Evolutionary conservation across 1,139 yeast genomes (phyloP), one percentile per base, ranked within the genome.

Genomic region (Yamadazyma sp.): DNA sequence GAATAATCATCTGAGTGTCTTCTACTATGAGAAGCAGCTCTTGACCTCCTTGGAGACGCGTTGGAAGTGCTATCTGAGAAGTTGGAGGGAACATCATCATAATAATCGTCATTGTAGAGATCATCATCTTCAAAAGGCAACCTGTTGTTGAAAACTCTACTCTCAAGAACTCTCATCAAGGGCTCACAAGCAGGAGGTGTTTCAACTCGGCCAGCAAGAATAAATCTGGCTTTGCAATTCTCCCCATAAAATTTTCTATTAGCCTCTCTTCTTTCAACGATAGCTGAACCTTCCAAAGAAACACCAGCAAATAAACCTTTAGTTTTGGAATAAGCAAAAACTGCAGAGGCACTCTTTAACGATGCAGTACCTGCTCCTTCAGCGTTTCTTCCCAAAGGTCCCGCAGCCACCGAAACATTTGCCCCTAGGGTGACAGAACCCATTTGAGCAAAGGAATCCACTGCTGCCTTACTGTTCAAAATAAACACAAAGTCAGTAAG

Each of bases 301-400:
- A 92, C 94, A 54, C 98, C 98, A 1, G 98, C 98, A 67, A 88
- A 92, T 39, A 92, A 73, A 44, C 98, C 98, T 61, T 94, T 92
- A 2, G 97, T 90, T 63, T 92, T 92, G 12, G 97, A 88, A 63
- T 92, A 92, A 1, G 97, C 72, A 59, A 90, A 92, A 13, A 92
- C 83, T 4, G 98, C 96, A 3, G 97, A 86, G 6, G 90, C 95
- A 43, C 85, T 75, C 53, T 84, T 84, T 42, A 88, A 66, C 2
- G 97, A 87, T 0, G 97, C 98, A 27, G 95, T 80, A 16, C 97
- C 98, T 11, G 95, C 96, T 29, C 96, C 97, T 62, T 92, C 98
- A 3, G 97, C 98, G 54, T 88, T 90, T 67, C 98, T 80, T 42
- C 98, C 98, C 49, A 92, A 67, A 0, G 98, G 98, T 29, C 98